Base-by-base conservation (phyloP, 805 yeast species). In the Clavispora santaluciae region DNA sequence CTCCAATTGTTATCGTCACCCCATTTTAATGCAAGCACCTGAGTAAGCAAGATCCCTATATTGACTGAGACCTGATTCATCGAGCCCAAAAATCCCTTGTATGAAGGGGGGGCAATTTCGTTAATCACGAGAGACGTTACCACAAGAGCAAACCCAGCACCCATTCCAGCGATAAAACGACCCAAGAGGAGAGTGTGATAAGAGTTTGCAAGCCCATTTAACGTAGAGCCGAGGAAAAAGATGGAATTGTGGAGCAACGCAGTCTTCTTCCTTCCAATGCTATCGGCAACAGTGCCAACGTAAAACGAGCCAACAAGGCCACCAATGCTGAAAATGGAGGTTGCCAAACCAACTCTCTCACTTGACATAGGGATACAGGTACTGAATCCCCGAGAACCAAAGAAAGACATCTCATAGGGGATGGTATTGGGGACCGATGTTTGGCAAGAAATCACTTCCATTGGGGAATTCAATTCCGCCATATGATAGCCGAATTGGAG, bases 401-500 rank as follows among this genome's bases (percentile, higher is more conserved):
- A 71, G 63, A 66, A 66, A 2, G 73, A 60, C 4, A 61, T 56
- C 4, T 43, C 48, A 44, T 64, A 74, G 1, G 65, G 63, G 9
- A 51, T 26, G 5, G 22, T 22, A 6, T 64, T 68, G 1, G 73
- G 72, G 6, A 46, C 51, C 5, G 57, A 44, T 3, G 42, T 46
- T 18, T 55, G 60, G 55, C 95, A 87, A 9, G 86, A 74, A 36
- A 88, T 69, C 23, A 78, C 75, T 11, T 75, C 73, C 42, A 84
- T 85, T 0, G 97, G 96, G 6, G 96, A 95, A 63, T 91, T 91
- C 58, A 91, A 72, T 60, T 90, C 97, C 1, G 96, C 83, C 83
- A 91, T 82, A 59, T 93, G 98, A 60, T 86, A 88, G 1, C 99
- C 99, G 60, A 83, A 93, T 60, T 89, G 97, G 10, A 90, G 68